Conservation (phyloP, 768 basidiomycete genomes). For the Tulasnella sp. region DNA sequence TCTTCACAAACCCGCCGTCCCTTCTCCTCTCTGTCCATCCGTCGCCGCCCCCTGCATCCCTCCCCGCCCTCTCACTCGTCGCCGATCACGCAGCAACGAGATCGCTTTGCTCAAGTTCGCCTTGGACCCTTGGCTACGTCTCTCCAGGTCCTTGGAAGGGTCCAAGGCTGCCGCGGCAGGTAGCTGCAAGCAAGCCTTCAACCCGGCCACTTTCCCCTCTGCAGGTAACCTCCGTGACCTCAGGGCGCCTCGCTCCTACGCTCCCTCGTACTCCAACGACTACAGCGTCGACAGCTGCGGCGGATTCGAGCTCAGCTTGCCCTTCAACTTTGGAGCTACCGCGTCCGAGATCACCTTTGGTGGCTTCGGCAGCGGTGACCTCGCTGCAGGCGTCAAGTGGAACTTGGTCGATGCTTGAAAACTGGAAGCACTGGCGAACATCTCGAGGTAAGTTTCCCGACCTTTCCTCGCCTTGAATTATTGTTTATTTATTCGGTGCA, state of each 20-base stretch:
- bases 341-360: not conserved
- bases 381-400: constrained; percentile 2
- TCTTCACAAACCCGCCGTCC: not conserved
- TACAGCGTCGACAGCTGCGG: not conserved
- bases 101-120: constrained; percentile 11
- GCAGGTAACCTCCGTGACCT: constrained; percentile 8
- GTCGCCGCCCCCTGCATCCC: not conserved
- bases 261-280: not conserved
- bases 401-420: constrained; percentile 5
- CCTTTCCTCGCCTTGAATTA: not conserved
- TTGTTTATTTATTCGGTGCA: not conserved
- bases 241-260: not conserved
- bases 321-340: not conserved
- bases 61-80: not conserved
- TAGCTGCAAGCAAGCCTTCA: not conserved
- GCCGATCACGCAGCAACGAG: constrained; percentile 7
- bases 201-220: constrained; percentile 6
- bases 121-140: constrained; percentile 11
- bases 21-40: constrained; percentile 1
- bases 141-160: not conserved
- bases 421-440: not conserved
- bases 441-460: not conserved
- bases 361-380: not conserved
- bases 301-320: constrained; percentile 5
- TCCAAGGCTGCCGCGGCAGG: not conserved